Conservation (phyloP, 805 yeast species). For the Blastobotrys mokoenaii region DNA sequence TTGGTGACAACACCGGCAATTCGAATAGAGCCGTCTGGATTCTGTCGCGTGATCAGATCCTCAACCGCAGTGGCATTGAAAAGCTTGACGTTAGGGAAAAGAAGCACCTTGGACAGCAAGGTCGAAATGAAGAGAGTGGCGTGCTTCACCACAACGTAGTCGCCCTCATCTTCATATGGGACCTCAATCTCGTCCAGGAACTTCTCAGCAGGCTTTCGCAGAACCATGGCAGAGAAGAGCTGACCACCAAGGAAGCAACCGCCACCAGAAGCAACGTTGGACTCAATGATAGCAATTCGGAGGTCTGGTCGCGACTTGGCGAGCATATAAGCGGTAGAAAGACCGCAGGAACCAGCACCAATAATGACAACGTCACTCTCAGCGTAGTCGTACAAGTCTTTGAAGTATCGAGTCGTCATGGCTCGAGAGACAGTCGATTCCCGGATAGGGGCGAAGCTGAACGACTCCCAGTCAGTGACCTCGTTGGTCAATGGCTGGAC, state of each 20-base stretch:
- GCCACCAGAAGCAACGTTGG: constrained; percentile 71
- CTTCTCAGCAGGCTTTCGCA: constrained; percentile 70
- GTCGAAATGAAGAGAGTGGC: constrained; percentile 74
- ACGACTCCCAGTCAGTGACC: constrained; percentile 47
- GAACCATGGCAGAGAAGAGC: constrained; percentile 67
- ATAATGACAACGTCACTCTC: constrained; percentile 67
- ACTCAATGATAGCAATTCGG: constrained; percentile 65
- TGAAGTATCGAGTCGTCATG: constrained; percentile 67
- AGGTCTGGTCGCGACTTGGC: constrained; percentile 70
- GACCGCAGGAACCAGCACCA: constrained; percentile 74
- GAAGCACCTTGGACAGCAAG: constrained; percentile 56
- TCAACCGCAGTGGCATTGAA: constrained; percentile 78
- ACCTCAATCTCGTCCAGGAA: constrained; percentile 57
- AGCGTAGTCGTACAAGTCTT: constrained; percentile 64
- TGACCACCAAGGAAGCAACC: constrained; percentile 77
- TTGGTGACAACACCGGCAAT: constrained; percentile 77
- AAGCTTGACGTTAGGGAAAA: constrained; percentile 65
- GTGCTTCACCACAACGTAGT: constrained; percentile 70
- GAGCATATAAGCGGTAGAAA: constrained; percentile 65
- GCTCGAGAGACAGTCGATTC: constrained; percentile 76
- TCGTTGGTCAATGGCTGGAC: constrained; percentile 4
- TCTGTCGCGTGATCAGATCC: constrained; percentile 66
- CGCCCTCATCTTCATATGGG: constrained; percentile 71
- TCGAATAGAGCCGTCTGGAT: constrained; percentile 47
- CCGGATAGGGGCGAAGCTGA: constrained; percentile 62